Base-by-base conservation (phyloP, 1,284 basidiomycete species). In the Apiotrichum veenhuisii region DNA sequence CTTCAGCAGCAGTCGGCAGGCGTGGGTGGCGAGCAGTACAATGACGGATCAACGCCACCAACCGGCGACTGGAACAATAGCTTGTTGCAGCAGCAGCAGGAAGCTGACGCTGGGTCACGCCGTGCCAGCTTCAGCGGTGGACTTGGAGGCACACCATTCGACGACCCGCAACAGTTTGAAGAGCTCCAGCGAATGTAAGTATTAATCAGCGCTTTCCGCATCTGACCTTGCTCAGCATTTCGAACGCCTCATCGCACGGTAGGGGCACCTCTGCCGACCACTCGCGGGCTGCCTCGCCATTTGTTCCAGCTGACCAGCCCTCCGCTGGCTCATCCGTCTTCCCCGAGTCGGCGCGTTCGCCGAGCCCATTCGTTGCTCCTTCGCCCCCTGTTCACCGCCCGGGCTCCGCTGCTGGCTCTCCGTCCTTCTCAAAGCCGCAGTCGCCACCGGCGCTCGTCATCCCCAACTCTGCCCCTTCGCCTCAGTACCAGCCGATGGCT, bases 381-480 rank as follows among this genome's bases (percentile, higher is more conserved):
- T 64, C 62, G 18, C 65, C 66, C 23, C 64, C 64, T 11, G 23
- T 57, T 49, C 53, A 64, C 30, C 61, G 60, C 43, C 44, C 57
- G 25, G 37, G 56, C 36, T 54, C 58, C 11, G 23, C 47, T n/a
- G 58, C 59, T 17, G 62, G 62, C 22, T 71, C 71, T 25, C 71
- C 71, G 14, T 71, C 66, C 55, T 64, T 69, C 51, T 65, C 68
- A 43, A 77, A 77, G 52, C 73, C 76, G 2, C 70, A 73, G 54
- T 76, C 75, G 7, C 76, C 76, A 11, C 76, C 76, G 0, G 71
- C 72, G 5, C 60, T 77, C 11, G 69, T 77, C 51, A 76, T 77
- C 23, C 73, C 74, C 11, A 71, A 69, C 57, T 54, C 50, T 41
- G 51, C 58, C 20, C 66, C 67, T 12, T 71, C 73, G 10, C 71